Percentiles rank a stretch among this genome's conserved stretches.
Evolutionary conservation across 2,329 filamentous ascomycete genomes (phyloP).

Genomic region (Apiospora rasikravindrae): DNA sequence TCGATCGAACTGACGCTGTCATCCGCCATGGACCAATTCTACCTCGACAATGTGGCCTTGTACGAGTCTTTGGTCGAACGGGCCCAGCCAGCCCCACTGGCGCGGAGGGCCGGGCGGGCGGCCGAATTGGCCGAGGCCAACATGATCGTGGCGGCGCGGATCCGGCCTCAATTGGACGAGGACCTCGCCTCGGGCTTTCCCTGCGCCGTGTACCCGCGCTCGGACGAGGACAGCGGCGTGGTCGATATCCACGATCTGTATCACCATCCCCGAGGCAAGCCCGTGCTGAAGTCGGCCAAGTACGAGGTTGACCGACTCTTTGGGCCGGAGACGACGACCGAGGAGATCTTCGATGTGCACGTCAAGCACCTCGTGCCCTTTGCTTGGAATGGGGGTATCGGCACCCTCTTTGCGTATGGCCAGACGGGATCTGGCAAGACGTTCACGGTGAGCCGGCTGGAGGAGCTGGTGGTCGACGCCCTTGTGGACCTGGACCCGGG

Average conservation of each 20-base stretch:
- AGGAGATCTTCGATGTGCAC: slow-evolving; percentile 47
- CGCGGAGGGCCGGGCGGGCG: neutral
- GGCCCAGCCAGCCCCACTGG: slow-evolving; percentile 31
- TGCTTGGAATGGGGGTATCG: slow-evolving; percentile 52
- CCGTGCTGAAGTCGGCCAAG: slow-evolving; percentile 42
- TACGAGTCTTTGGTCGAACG: slow-evolving; percentile 36
- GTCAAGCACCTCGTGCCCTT: slow-evolving; percentile 49
- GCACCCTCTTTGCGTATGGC: slow-evolving; percentile 55
- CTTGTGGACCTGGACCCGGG: slow-evolving; percentile 36
- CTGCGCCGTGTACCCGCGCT: slow-evolving; percentile 34
- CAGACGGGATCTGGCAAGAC: slow-evolving; percentile 57
- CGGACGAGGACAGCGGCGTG: slow-evolving; percentile 26
- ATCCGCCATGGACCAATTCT: slow-evolving; percentile 41
- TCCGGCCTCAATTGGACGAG: slow-evolving; percentile 44
- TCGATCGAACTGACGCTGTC: neutral
- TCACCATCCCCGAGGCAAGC: slow-evolving; percentile 37
- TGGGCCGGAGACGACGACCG: slow-evolving; percentile 40
- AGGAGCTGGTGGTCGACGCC: slow-evolving; percentile 45
- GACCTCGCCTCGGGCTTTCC: slow-evolving; percentile 40
- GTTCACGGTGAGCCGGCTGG: slow-evolving; percentile 48
- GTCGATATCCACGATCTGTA: slow-evolving; percentile 47
- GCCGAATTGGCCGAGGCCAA: slow-evolving; percentile 28
- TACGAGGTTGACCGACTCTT: slow-evolving; percentile 45
- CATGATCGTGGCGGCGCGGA: slow-evolving; percentile 43
- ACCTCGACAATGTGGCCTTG: slow-evolving; percentile 37